Percentiles rank a stretch among this genome's conserved stretches.
phyloP scores from a whole-genome alignment of 495 filamentous ascomycete species.

The Aspergillus homomorphus region DNA sequence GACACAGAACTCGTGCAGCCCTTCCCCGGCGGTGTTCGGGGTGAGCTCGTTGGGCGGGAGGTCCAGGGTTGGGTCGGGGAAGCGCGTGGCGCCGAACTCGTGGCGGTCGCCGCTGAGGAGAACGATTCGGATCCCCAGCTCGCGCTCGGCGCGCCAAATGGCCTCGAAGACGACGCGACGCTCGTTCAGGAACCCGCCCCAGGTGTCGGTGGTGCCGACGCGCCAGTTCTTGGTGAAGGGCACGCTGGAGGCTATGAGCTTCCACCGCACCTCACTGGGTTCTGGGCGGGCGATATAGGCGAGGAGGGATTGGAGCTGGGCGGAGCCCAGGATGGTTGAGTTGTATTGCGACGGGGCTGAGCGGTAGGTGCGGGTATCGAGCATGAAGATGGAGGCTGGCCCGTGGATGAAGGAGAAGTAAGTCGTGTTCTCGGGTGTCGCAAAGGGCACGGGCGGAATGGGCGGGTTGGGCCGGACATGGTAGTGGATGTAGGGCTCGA shows the following conservation, averaged over 20 bases:
- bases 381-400: constrained; percentile 88
- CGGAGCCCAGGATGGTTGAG: constrained; percentile 82
- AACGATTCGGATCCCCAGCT: constrained; percentile 72
- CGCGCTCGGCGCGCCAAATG: constrained; percentile 76
- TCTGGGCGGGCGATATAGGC: constrained; percentile 67
- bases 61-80: constrained; percentile 62
- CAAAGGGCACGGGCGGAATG: constrained; percentile 35
- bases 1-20: constrained; percentile 83
- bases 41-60: constrained; percentile 22
- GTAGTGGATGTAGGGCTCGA: constrained; percentile 86
- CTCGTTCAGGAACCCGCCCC: constrained; percentile 85
- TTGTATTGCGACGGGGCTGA: constrained; percentile 54
- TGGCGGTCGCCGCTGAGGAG: constrained; percentile 87
- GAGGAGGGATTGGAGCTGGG: constrained; percentile 77
- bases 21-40: constrained; percentile 37
- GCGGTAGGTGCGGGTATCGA: constrained; percentile 88
- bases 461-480: constrained; percentile 84
- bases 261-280: constrained; percentile 81
- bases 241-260: constrained; percentile 80
- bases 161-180: constrained; percentile 75
- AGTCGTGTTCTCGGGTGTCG: constrained; percentile 54
- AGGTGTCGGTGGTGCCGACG: constrained; percentile 78
- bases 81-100: constrained; percentile 89
- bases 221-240: constrained; percentile 98
- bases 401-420: constrained; percentile 88